Base-by-base conservation (phyloP, 2,329 filamentous ascomycete genomes). In the Colletotrichum sp. region DNA sequence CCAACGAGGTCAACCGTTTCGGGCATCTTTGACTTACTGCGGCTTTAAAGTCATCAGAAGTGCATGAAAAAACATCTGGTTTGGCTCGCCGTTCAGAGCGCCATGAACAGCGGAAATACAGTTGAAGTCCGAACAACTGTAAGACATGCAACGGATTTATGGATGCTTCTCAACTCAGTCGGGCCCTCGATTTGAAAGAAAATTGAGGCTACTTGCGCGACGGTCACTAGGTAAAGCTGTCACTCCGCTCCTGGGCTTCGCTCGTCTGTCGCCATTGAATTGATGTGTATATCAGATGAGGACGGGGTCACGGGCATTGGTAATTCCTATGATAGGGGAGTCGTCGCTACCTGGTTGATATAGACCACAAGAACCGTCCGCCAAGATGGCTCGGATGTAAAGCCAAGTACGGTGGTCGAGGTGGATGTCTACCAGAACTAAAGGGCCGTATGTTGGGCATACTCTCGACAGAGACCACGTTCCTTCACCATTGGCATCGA, bases 301-400 rank as follows among this genome's bases (percentile, higher is more conserved):
- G 15, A 13, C 6, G n/a, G n/a, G 18, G 44, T 3, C n/a, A 3
- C n/a, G 5, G n/a, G 0, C 44, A 21, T 12, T 49, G 3, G n/a
- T 13, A 4, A 13, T 13, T 12, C 18, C 8, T n/a, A 12, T 44
- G 18, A 6, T 44, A 18, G 18, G 39, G 18, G 18, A n/a, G 39
- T n/a, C 18, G 39, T n/a, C 18, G 39, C 39, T 44, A 2, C 3
- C 39, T 44, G 39, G 39, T 44, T n/a, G 39, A 9, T n/a, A 36
- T 36, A 36, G 34, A 36, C 34, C 34, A 16, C 15, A 36, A 7
- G 1, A 36, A 49, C 18, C 2, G 3, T 49, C 18, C 18, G 39
- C 39, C 18, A 12, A n/a, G 18, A 21, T 49, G 18, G 18, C 9
- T 21, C 1, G 39, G 39, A 12, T 49, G 18, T 49, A 10, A 44